A percentile compares a stretch with the other conserved stretches of the same genome.
These are phyloP conservation scores for Liriodendron chinense DNA, from an alignment of 164 flowering plant species.

Conservation along the genomic window DNA sequence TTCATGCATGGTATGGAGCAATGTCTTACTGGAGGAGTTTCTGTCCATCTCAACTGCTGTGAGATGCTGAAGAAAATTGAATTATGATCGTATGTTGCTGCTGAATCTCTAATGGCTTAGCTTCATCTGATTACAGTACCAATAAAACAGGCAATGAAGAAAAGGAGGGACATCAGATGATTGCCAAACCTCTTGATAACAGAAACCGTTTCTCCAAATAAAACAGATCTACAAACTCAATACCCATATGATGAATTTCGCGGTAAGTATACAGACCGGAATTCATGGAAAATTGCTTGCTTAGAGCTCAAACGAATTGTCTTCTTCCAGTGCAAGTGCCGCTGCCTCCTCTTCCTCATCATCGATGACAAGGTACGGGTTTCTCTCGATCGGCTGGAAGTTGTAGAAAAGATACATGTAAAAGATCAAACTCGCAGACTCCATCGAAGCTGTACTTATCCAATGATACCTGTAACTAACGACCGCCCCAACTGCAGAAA, in stretches of 20 bases:
- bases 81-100: not conserved
- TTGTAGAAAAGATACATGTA: conserved; percentile 29
- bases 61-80: no score
- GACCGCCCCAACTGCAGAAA: conserved; percentile 16
- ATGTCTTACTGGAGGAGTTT: no score
- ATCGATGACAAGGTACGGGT: conserved; percentile 31
- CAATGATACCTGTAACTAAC: conserved; percentile 24
- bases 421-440: conserved; percentile 32
- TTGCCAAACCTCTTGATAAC: not conserved
- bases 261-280: not conserved
- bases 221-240: not conserved
- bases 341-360: conserved; percentile 37
- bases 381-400: conserved; percentile 33
- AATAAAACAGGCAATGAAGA: not conserved
- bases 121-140: not conserved
- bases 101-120: not conserved
- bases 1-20: no score
- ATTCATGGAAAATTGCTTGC: not conserved
- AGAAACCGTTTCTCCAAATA: not conserved
- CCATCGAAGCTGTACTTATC: conserved; percentile 18
- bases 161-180: not conserved
- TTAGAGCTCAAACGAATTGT: conserved; percentile 34
- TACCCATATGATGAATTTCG: not conserved
- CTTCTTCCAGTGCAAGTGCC: conserved; percentile 25
- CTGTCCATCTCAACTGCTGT: no score